Evolutionary conservation across 345 rosid genomes (phyloP).

Genomic region (Eucalyptus cladocalyx): DNA sequence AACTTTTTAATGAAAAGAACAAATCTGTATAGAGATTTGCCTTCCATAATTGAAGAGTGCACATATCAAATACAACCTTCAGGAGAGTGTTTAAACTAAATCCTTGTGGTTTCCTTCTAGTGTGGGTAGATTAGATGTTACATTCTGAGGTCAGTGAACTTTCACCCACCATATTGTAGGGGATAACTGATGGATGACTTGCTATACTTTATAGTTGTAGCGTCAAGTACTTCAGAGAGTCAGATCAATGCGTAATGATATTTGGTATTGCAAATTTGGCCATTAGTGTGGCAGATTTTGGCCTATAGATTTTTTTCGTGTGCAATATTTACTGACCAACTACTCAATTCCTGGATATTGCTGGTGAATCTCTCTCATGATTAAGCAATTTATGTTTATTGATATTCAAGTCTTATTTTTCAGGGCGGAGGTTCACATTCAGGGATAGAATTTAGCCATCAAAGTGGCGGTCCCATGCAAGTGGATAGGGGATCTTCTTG

Average conservation of each 20-base stretch:
- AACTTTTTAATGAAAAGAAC: neutral
- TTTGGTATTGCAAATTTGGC: neutral
- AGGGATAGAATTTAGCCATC: constrained; percentile 53
- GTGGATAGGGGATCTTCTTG: constrained; percentile 71
- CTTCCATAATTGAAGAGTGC: neutral
- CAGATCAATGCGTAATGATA: neutral
- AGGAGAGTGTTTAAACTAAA: neutral
- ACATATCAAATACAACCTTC: neutral
- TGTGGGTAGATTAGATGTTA: neutral
- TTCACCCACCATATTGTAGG: neutral
- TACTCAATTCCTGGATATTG: neutral
- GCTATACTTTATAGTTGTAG: neutral
- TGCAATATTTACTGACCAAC: neutral
- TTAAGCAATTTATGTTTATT: neutral
- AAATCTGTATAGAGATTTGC: neutral
- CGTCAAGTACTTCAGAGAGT: neutral
- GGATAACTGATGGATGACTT: neutral
- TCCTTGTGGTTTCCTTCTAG: neutral
- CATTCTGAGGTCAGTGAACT: neutral
- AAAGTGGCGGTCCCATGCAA: constrained; percentile 38
- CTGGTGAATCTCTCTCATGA: neutral
- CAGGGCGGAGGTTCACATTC: constrained; percentile 62
- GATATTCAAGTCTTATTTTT: neutral
- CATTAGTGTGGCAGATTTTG: neutral
- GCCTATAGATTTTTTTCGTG: neutral